Evolutionary conservation across 2,329 filamentous ascomycete species (phyloP), one percentile per base, ranked within the genome.

Genomic region (Uncinocarpus reesii): DNA sequence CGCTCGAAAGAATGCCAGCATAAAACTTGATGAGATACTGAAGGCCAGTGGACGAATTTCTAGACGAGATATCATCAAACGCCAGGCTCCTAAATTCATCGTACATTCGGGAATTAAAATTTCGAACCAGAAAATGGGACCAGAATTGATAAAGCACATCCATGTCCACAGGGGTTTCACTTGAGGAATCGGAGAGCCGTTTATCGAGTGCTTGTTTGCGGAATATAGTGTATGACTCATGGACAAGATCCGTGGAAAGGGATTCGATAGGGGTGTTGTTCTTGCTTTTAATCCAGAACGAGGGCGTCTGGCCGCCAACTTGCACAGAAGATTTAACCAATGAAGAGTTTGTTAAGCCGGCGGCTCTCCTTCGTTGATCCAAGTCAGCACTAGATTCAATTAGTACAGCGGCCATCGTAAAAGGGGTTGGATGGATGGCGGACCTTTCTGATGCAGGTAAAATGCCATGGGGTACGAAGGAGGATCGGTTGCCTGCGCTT

Each of bases 51-150:
- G 70, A 69, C 51, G 72, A 72, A 58, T 68, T 66, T 58, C 70
- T 70, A 53, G 73, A 64, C 49, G 66, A 63, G 48, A 74, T 71
- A 65, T 88, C 84, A 60, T 81, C 78, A 52, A 81, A 67, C 48
- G 84, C 83, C 62, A 77, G 73, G 58, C 71, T 69, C 54, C 79
- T 78, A 68, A 88, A 87, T 63, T 88, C 83, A 60, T 78, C 71
- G 68, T 88, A 88, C 78, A 89, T 84, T 60, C 71, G 72, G 50
- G 74, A 71, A 64, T 88, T 84, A 74, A 88, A 87, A 66, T 84
- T 81, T 58, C 78, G 74, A 53, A 80, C 75, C 54, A 88, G 72
- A 60, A 84, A 85, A 62, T 83, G 77, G 16, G 79, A 79, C 82
- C 83, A 88, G 68, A 85, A 85, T 54, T 80, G 75, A 68, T 86